Base-by-base conservation (phyloP, 768 basidiomycete genomes). In the Xerocomus brunneocitrinus region DNA sequence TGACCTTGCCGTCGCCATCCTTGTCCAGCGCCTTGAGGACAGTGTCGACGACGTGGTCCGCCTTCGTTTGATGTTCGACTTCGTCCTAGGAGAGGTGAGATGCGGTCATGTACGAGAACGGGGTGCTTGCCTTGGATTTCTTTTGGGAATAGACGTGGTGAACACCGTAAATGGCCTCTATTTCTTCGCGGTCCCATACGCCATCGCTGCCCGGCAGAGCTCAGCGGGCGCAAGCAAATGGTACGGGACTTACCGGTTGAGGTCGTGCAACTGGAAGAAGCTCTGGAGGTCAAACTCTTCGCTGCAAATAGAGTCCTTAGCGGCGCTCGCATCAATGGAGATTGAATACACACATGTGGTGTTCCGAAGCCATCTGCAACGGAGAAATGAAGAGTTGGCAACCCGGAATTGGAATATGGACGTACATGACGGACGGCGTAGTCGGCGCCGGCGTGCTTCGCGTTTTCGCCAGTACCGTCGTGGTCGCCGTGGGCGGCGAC, bases 211-310 rank as follows among this genome's bases (percentile, higher is more conserved):
- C 39, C 9, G 34, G 16, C 38, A 8, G 10, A 31, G 5, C 12
- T 58, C 42, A 57, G 52, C 14, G 13, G 27, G 24, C 8, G 19
- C 27, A 25, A 13, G 8, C 13, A 19, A 24, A n/a, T 36, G 36
- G 32, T 34, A 10, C 40, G 38, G 25, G 27, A 64, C 79, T 58
- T 56, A 87, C 87, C 83, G 74, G 71, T 98, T 84, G 53, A 99
- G 76, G 72, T 99, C 95, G 71, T 99, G 95, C 12, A 99, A 75
- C 56, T 89, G 85, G 80, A 97, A 95, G 82, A 99, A 99, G 67
- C 91, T 90, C 61, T 83, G 77, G 40, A 82, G 72, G 63, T 88
- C 93, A 60, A 91, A 95, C 38, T 83, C 81, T 66, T 92, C 89
- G 53, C 91, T 93, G 63, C 19, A 52, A 13, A 28, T 49, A n/a